Conservation (phyloP, 257 asterid genomes). For the Fraxinus quadrangulata region DNA sequence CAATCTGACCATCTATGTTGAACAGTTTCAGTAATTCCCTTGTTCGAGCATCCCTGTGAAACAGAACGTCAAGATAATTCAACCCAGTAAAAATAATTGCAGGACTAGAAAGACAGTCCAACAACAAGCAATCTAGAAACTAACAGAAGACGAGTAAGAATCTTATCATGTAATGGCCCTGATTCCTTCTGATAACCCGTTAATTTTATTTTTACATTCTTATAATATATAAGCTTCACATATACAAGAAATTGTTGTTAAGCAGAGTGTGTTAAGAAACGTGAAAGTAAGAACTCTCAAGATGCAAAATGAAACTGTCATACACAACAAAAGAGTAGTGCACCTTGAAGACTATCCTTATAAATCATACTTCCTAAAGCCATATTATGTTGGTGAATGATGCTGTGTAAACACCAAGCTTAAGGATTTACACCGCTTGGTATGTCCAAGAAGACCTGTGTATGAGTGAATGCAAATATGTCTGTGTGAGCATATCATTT, state of each 20-base stretch:
- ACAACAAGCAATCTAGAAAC: conserved; percentile 18
- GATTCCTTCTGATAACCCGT: background rate
- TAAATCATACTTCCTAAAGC: conserved; percentile 11
- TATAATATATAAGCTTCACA: conserved; percentile 1
- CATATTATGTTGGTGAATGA: conserved; percentile 1
- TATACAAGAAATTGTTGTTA: background rate
- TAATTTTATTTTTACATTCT: conserved; percentile 6
- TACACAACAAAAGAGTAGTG: background rate
- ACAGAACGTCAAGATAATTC: conserved; percentile 19
- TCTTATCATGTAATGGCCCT: conserved; percentile 1
- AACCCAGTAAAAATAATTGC: conserved; percentile 6
- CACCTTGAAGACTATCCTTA: background rate
- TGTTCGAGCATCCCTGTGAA: conserved; percentile 86
- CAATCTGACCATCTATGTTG: conserved; percentile 87
- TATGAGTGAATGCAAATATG: background rate
- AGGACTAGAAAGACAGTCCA: conserved; percentile 20
- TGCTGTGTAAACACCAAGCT: conserved; percentile 15
- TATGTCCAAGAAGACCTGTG: conserved; percentile 13
- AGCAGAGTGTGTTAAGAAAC: conserved; percentile 3
- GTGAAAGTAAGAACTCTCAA: conserved; percentile 2
- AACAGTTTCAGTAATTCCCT: conserved; percentile 78
- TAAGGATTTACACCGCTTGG: background rate
- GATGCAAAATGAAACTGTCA: conserved; percentile 6
- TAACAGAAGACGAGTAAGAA: conserved; percentile 7
- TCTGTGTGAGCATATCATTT: background rate